Evolutionary conservation across 108 stramenopile species (phyloP), one percentile per base, ranked within the genome.

Genomic region (Cyclotella cryptica): DNA sequence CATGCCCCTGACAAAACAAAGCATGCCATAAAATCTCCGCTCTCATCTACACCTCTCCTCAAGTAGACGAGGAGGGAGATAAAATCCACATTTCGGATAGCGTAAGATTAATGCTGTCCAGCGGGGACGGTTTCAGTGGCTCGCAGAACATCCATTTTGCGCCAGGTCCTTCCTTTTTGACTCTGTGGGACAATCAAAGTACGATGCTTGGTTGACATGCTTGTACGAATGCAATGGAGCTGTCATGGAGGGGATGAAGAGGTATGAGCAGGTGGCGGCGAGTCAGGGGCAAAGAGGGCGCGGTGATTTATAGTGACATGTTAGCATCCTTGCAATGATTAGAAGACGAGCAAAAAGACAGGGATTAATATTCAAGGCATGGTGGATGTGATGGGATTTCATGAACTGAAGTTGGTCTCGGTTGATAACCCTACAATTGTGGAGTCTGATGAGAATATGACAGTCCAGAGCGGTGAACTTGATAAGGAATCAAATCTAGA

Each of bases 351-450:
- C 2, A 35, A 35, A 6, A 35, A 35, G 6, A 2, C 4, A 35
- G 87, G 90, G 9, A 89, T 95, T 21, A 89, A 62, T 30, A 90
- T 95, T 65, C 88, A 88, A 10, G 92, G 92, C 4, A 93, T 95
- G 92, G 60, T 93, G 58, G 83, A 84, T 49, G 88, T 95, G 6
- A 54, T 90, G 26, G 40, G 72, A 30, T 69, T 85, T 59, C 91
- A 92, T 74, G 72, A 75, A 41, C 11, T 95, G 5, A 69, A 68
- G 15, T 62, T 90, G 40, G 87, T 95, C 21, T 87, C 91, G 5
- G 84, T 95, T 27, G 94, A 95, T 77, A 69, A 89, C 47, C 84
- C 55, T 9, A 40, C 6, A 47, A 29, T 22, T 1, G 30, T 6
- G n/a, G 8, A 59, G 5, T 24, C 27, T 28, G 6, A 29, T 68